These are phyloP conservation scores for Pneumocystis wakefieldiae DNA, from an alignment of 1,139 yeast genomes.

Conservation along the genomic window DNA sequence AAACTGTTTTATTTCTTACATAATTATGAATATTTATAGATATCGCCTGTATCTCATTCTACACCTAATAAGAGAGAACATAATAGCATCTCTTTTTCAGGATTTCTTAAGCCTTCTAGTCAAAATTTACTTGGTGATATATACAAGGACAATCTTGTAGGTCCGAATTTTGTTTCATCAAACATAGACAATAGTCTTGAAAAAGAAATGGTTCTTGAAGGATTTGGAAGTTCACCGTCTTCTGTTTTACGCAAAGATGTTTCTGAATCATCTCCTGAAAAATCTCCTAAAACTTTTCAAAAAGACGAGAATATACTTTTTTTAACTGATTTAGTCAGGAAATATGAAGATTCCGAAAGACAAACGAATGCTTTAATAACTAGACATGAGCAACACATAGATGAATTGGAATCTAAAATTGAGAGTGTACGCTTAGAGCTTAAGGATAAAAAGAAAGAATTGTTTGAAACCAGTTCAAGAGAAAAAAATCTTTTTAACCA, in stretches of 20 bases:
- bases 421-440: not conserved
- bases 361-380: not conserved
- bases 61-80: not conserved
- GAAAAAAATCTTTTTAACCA: not conserved
- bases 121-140: not conserved
- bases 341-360: not conserved
- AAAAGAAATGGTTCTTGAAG: not conserved
- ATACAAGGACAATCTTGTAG: not conserved
- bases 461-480: not conserved
- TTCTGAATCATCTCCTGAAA: not conserved
- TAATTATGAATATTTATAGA: not conserved
- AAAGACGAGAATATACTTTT: not conserved
- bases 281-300: not conserved
- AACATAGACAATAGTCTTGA: not conserved
- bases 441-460: not conserved
- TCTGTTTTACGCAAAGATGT: not conserved
- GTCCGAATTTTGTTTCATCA: not conserved
- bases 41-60: not conserved
- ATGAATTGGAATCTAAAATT: not conserved
- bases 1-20: not conserved
- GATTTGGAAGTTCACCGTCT: not conserved
- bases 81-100: not conserved
- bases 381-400: not conserved
- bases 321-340: not conserved
- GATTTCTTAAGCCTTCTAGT: not conserved